Evolutionary conservation across 352 stramenopile species (phyloP), one percentile per base, ranked within the genome.

Genomic region (Globisporangium radiosum): DNA sequence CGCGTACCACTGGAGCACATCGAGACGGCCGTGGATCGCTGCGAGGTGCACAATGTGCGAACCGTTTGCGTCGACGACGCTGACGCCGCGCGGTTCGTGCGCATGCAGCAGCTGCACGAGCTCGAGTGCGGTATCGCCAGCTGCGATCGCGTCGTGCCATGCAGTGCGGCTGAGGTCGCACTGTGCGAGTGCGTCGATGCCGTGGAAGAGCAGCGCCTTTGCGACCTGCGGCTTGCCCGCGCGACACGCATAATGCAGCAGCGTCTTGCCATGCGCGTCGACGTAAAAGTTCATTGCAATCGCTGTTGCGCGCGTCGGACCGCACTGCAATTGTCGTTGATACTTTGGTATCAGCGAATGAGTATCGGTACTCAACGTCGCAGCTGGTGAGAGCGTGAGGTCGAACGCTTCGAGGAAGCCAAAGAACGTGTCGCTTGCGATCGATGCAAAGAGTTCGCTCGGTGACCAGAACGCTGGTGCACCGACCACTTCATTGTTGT

Each of bases 201-300:
- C 78, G 52, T 88, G 72, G 58, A 75, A 88, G 6, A 90, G 51
- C 39, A 90, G 54, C 54, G 65, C 76, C 45, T 80, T 81, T 39
- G 79, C 68, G 13, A 85, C 65, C 13, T 88, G 69, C 0, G 81
- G 19, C n/a, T 81, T 77, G 4, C 70, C 78, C 13, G 61, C 69
- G 15, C 76, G 70, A 37, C 78, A 88, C 4, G 80, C 80, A 13
- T 88, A 76, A 55, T 90, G 80, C 50, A 90, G 67, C 52, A 90
- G 57, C 37, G 80, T 86, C 65, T 75, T 87, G 49, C 71, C 70
- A 10, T 81, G 71, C 3, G 68, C 57, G 45, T 90, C 78, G 4
- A 73, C 65, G 56, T 75, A 87, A 14, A 49, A 63, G 17, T 79
- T 74, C 1, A 85, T 59, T 7, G 52, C 45, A 17, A 64, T 64